Evolutionary conservation across 2,329 filamentous ascomycete species (phyloP), one percentile per base, ranked within the genome.

Genomic region (Ophiostoma tasmaniense): DNA sequence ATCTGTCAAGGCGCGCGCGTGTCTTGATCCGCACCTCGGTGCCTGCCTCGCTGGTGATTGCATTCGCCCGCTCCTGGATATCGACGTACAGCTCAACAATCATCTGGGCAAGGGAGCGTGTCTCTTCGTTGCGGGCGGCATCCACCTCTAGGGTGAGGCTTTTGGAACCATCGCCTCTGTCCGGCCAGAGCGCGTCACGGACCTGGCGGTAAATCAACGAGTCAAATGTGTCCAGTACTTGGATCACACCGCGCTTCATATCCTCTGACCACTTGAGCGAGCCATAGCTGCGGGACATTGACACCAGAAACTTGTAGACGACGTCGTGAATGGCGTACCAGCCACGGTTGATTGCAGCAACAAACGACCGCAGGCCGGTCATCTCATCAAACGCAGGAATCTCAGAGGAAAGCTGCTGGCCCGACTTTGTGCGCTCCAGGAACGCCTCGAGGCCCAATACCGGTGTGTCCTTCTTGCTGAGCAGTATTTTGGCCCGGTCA

Each of bases 11-110:
- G 6, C 83, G 80, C 25, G 79, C 78, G 69, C 82, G 83, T 7
- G 83, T 84, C 71, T 84, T 81, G 37, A 81, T 73, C 1, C 83
- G 80, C 13, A 82, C 82, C 5, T 75, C 77, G 64, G 80, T 80
- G 66, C 85, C 83, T 25, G 84, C 84, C 8, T 80, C 81, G 69
- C 83, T 86, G 73, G 80, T 86, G 1, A 84, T 3, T 7, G 8
- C 35, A 13, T 65, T 86, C 68, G 85, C 84, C 62, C 83, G 80
- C 70, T 87, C 85, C 71, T 85, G 87, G 7, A 87, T 81, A 71
- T 88, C 86, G 11, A 89, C 79, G 70, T 88, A 84, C 5, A 89
- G 79, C 73, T 89, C 87, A 66, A 88, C 86, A 0, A 87, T 75
- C 81, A 87, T 88, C 67, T 87, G 82, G 1, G 84, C 78, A 5